Evolutionary conservation across 2,329 filamentous ascomycete species (phyloP), one percentile per base, ranked within the genome.

Genomic region (Didymella segeticola): DNA sequence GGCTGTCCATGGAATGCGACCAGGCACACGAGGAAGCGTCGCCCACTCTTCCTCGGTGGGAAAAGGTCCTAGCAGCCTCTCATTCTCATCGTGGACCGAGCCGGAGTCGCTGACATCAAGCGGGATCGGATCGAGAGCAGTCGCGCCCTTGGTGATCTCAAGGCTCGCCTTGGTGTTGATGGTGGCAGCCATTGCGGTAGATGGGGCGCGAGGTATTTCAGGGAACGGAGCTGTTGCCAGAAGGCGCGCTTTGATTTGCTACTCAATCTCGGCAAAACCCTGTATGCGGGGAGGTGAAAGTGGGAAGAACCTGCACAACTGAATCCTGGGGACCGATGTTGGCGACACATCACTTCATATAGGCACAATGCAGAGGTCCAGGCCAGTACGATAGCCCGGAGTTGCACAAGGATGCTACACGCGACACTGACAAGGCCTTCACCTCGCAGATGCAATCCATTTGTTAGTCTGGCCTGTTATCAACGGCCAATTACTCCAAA

Each of bases 31-130:
- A 19, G 67, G 72, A 12, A 76, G 69, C 9, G 71, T 73, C 0
- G 58, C 59, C 62, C 71, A 69, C 34, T 75, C 72, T 27, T 75
- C 72, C 10, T 70, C 70, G 5, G 69, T 73, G 14, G 71, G 72
- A n/a, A 66, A 66, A 1, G 67, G 67, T 8, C 62, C 60, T 12
- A 68, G 47, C 0, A 71, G 56, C n/a, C 52, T 56, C 30, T 58
- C 55, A 20, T 57, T 29, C 17, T 66, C 64, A 30, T 68, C 61
- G 3, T 66, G 23, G 20, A 60, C 43, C 3, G 64, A 65, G 30
- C 56, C 59, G 41, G 63, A 53, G 14, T 63, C 58, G 47, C 57
- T 67, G 33, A 60, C 45, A 25, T 68, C 69, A 20, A 69, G 49
- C 4, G 67, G 59, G 17, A 70, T 59, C 9, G 67, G 66, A 5